A percentile compares a stretch with the other conserved stretches of the same genome.
Conservation (phyloP, 129 eudicot genomes). For the Helichrysum umbraculigerum region DNA sequence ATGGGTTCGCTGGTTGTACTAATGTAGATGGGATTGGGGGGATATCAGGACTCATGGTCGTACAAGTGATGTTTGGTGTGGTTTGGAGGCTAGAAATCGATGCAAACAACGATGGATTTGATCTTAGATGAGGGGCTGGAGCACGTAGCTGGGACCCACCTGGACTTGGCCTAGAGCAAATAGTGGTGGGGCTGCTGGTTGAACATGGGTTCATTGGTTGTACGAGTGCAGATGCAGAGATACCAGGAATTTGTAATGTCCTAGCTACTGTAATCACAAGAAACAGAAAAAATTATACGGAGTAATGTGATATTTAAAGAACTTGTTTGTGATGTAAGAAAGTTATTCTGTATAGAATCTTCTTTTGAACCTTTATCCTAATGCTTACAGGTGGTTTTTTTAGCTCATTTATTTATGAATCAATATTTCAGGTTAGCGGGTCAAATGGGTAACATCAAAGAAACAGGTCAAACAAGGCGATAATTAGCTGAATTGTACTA, state of each 20-base stretch:
- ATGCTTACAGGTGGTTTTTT: not conserved
- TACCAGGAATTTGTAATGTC: not conserved
- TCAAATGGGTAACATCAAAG: not conserved
- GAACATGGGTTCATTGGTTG: not conserved
- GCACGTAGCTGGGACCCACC: slow-evolving; percentile 25
- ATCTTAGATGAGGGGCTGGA: slow-evolving; percentile 59
- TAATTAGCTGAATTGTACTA: not conserved
- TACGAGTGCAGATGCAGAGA: slow-evolving; percentile 18
- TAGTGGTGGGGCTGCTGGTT: slow-evolving; percentile 8
- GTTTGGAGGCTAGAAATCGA: slow-evolving; percentile 13
- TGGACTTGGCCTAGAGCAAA: not conserved
- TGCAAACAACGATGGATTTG: slow-evolving; percentile 21
- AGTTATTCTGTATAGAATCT: not conserved
- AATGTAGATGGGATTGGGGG: not conserved
- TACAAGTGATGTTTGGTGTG: not conserved
- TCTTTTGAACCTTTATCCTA: not conserved
- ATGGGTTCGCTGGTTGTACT: not conserved
- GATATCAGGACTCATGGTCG: too few relatives aligned
- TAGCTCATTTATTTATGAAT: not conserved
- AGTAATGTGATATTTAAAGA: slow-evolving; percentile 1
- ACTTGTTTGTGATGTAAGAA: not conserved
- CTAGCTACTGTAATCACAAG: slow-evolving; percentile 28
- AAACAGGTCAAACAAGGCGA: not conserved
- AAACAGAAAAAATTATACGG: slow-evolving; percentile 6
- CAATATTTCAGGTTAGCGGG: not conserved